Evolutionary conservation across 1,284 basidiomycete genomes (phyloP), one percentile per base, ranked within the genome.

Genomic region (Trichosporon sp.): DNA sequence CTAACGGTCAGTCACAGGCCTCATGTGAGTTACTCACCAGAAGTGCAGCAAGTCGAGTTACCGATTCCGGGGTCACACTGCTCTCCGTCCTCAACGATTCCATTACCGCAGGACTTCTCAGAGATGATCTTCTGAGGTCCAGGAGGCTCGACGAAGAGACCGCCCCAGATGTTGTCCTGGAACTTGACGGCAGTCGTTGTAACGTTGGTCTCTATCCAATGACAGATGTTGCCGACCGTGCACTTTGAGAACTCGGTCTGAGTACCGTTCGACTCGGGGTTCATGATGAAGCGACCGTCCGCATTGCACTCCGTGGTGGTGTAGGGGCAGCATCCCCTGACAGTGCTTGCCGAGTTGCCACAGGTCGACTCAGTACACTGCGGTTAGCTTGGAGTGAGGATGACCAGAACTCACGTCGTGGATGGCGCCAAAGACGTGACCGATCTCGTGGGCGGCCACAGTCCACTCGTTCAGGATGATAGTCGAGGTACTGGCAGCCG

Each of bases 391-490:
- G 26, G 26, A 26, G 68, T 66, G 46, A 46, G 37, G 8, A 19
- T 4, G 8, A 10, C 2, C 7, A 19, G 59, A 51, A 87, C 91
- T 85, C 76, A 91, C 90, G 77, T 87, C 87, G 78, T 87, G 87
- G 38, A 95, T 93, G n/a, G 93, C 92, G 68, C 93, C 93, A 84
- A 96, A 94, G 79, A 77, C 76, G 75, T 84, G 79, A 63, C 84
- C 92, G 73, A 92, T 93, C 83, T 96, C 94, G 83, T 96, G 94
- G 19, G 92, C 88, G 48, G 95, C 75, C 87, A 77, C 92, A 89
- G 83, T 92, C 91, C 75, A 92, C 87, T 87, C 86, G 59, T 82
- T 86, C 43, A 80, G 77, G 4, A 85, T 84, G 31, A 90, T 87
- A 3, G 92, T 93, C 7, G 92, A 92, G 8, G 96, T 92, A 6